Evolutionary conservation across 2,329 filamentous ascomycete species (phyloP).

Genomic region (Volutella citrinella): DNA sequence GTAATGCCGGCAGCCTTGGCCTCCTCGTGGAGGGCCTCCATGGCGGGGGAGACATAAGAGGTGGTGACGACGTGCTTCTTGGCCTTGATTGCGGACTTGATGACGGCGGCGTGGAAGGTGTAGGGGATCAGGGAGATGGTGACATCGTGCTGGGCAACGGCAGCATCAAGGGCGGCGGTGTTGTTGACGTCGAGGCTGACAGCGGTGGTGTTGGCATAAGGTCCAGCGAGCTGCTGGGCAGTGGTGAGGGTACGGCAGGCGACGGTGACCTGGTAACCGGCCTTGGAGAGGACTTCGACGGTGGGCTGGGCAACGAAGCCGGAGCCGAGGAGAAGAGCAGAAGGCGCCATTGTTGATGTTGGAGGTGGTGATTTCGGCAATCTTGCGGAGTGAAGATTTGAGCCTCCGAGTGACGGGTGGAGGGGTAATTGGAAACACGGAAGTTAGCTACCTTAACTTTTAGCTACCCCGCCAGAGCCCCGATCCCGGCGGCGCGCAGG

Average conservation of each 20-base stretch:
- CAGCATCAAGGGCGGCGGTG: conserved; percentile 72
- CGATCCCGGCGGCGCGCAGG: no score
- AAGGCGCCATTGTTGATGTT: background rate
- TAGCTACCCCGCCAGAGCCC: no score
- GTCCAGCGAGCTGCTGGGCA: conserved; percentile 71
- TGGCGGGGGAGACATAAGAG: conserved; percentile 87
- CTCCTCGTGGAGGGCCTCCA: conserved; percentile 81
- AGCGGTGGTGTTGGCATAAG: conserved; percentile 69
- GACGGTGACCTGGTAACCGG: conserved; percentile 63
- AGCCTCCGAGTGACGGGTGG: no score
- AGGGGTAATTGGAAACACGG: no score
- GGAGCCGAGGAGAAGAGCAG: conserved; percentile 38
- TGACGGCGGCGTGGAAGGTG: conserved; percentile 82
- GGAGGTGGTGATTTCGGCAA: no score
- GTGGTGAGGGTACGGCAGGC: conserved; percentile 77
- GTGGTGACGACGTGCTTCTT: conserved; percentile 98
- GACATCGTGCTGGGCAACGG: conserved; percentile 75
- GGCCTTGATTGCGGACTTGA: conserved; percentile 86
- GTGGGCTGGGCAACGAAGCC: conserved; percentile 63
- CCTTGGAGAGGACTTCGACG: conserved; percentile 58
- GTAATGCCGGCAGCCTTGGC: conserved; percentile 90
- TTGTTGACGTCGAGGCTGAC: conserved; percentile 84
- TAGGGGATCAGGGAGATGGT: conserved; percentile 87
- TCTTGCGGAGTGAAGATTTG: no score
- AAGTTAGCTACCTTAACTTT: no score